Percentiles rank a stretch among this genome's conserved stretches.
These are phyloP conservation scores for Lathyrus aphaca DNA, from an alignment of 306 rosid genomes.

Conservation along the genomic window DNA sequence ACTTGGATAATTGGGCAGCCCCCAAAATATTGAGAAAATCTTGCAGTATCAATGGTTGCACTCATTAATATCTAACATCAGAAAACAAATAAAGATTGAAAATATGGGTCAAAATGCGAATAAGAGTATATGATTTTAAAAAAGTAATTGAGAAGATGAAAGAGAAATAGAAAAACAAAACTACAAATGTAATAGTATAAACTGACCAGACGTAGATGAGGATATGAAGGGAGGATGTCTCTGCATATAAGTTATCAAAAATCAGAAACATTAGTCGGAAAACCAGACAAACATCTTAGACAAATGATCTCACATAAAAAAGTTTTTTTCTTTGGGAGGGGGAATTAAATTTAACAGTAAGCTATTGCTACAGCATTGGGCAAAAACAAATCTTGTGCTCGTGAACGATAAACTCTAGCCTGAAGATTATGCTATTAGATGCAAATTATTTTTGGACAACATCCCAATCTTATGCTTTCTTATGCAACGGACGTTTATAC, in stretches of 20 bases:
- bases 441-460: constrained; percentile 21
- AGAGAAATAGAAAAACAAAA: constrained; percentile 32
- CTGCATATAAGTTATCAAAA: constrained; percentile 58
- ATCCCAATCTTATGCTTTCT: constrained; percentile 26
- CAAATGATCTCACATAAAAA: constrained; percentile 5
- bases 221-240: constrained; percentile 79
- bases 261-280: constrained; percentile 32
- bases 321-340: constrained; percentile 11
- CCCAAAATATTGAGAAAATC: constrained; percentile 93
- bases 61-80: constrained; percentile 85
- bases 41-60: constrained; percentile 82
- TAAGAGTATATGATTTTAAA: constrained; percentile 22
- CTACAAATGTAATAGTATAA: constrained; percentile 35
- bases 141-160: constrained; percentile 7
- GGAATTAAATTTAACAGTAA: constrained; percentile 19
- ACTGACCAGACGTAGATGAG: constrained; percentile 84
- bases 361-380: neutral
- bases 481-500: constrained; percentile 19
- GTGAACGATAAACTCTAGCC: constrained; percentile 17
- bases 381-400: constrained; percentile 5
- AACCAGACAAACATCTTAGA: constrained; percentile 34
- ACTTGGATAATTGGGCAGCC: constrained; percentile 84
- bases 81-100: constrained; percentile 5
- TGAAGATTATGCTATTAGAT: constrained; percentile 26
- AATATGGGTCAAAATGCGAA: constrained; percentile 23